Evolutionary conservation across 2,329 filamentous ascomycete species (phyloP).

Genomic region (Rasamsonia emersonii): DNA sequence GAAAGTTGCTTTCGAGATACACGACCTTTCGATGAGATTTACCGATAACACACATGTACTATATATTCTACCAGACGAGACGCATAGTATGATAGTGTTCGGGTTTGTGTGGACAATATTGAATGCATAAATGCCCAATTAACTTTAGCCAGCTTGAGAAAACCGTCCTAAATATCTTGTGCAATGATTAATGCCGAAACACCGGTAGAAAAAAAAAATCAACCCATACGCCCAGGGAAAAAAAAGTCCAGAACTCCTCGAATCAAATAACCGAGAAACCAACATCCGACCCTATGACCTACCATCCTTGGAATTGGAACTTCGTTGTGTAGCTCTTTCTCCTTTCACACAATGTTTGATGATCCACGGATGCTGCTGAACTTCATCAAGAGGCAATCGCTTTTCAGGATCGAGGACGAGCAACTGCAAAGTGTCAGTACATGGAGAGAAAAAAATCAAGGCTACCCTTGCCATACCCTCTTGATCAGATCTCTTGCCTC

Average conservation of each 20-base stretch:
- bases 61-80: too few species aligned
- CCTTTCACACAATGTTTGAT: slow-evolving; percentile 76
- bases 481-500: slow-evolving; percentile 92
- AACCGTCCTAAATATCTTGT: slow-evolving; percentile 3
- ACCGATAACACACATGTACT: slow-evolving; percentile 45
- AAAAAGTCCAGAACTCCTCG: neutral
- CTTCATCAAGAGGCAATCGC: slow-evolving; percentile 78
- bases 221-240: slow-evolving; percentile 4
- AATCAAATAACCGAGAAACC: too few species aligned
- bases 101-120: too few species aligned
- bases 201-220: slow-evolving; percentile 3
- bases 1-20: slow-evolving; percentile 94
- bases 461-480: slow-evolving; percentile 46
- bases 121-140: slow-evolving; percentile 2
- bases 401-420: slow-evolving; percentile 91
- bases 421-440: slow-evolving; percentile 45
- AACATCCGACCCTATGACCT: slow-evolving; percentile 16
- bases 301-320: slow-evolving; percentile 28
- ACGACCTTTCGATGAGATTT: slow-evolving; percentile 93
- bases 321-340: slow-evolving; percentile 36
- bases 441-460: neutral
- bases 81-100: too few species aligned
- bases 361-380: slow-evolving; percentile 91
- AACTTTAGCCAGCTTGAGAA: neutral
- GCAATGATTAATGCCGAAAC: slow-evolving; percentile 5